A percentile compares a stretch with the other conserved stretches of the same genome.
Evolutionary conservation across 257 asterid genomes (phyloP).

Genomic region (Scutellaria galericulata): DNA sequence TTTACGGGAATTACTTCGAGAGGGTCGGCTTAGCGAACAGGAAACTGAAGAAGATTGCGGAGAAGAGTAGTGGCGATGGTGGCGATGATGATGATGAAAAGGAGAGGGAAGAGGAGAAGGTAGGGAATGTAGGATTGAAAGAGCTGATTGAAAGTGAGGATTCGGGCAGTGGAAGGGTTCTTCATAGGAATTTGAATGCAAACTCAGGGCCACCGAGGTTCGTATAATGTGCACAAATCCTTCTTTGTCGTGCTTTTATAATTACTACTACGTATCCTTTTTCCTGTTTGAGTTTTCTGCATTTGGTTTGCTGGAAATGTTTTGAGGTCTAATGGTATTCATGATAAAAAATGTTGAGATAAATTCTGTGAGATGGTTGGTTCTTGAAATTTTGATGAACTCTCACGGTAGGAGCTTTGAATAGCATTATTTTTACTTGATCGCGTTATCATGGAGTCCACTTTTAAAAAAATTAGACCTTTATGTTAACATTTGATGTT

Average conservation of each 20-base stretch:
- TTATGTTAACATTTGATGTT: neutral
- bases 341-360: neutral
- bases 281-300: neutral
- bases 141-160: constrained; percentile 75
- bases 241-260: constrained; percentile 17
- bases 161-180: constrained; percentile 56
- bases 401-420: neutral
- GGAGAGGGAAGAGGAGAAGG: constrained; percentile 50
- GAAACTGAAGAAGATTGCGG: constrained; percentile 33
- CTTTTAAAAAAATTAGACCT: too few relatives aligned
- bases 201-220: constrained; percentile 68
- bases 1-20: constrained; percentile 93
- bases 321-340: constrained; percentile 19
- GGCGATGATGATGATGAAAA: constrained; percentile 43
- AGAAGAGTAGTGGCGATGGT: constrained; percentile 28
- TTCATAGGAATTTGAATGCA: constrained; percentile 72
- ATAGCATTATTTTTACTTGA: neutral
- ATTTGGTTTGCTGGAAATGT: constrained; percentile 14
- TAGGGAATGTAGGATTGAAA: constrained; percentile 69
- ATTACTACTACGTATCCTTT: neutral
- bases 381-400: neutral
- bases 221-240: constrained; percentile 19
- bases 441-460: too few relatives aligned
- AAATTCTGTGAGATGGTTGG: neutral
- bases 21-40: constrained; percentile 49